Evolutionary conservation across 129 eudicot genomes (phyloP), one percentile per base, ranked within the genome.

Genomic region (Flaveria bidentis): DNA sequence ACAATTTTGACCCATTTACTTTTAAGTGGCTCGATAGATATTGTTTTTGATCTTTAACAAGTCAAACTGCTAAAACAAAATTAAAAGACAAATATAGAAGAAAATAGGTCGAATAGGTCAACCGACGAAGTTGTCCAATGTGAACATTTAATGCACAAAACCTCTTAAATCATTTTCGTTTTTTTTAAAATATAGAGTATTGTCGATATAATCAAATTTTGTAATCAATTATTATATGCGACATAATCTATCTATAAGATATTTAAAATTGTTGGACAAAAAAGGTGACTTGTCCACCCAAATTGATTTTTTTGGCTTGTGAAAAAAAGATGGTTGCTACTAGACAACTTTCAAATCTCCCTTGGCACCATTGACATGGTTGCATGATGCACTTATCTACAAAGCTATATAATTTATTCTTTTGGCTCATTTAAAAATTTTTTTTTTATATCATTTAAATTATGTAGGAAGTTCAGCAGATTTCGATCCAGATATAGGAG

Each of bases 401-500:
- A 58, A 62, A 62, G 67, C 33, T 26, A 12, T 62, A 10, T 5
- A 30, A 36, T n/a, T 17, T 8, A 9, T 10, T 39, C 26, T 39
- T 39, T 67, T 41, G 33, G 52, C 9, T 33, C 42, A 70, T 9
- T 50, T 70, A 28, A 26, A 36, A 20, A 4, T 22, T 51, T n/a
- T 66, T 33, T 41, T 53, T 64, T 69, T 50, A 55, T 69, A 13
- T 28, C 47, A 14, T 11, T 77, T 26, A 42, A 55, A 49, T 55
- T 83, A 3, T 69, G 10, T 73, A 74, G 84, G 71, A 74, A 69
- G 72, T 71, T 78, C 83, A 82, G 78, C 82, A 65, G 72, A 82
- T 53, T 64, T 68, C 41, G 65, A 64, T 44, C 53, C 67, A 25
- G 86, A 71, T 87, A 47, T 64, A 9, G 56, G n/a, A 56, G 72